These are phyloP conservation scores for Penicillium sp. DNA, from an alignment of 2,329 filamentous ascomycete genomes.

Conservation along the genomic window DNA sequence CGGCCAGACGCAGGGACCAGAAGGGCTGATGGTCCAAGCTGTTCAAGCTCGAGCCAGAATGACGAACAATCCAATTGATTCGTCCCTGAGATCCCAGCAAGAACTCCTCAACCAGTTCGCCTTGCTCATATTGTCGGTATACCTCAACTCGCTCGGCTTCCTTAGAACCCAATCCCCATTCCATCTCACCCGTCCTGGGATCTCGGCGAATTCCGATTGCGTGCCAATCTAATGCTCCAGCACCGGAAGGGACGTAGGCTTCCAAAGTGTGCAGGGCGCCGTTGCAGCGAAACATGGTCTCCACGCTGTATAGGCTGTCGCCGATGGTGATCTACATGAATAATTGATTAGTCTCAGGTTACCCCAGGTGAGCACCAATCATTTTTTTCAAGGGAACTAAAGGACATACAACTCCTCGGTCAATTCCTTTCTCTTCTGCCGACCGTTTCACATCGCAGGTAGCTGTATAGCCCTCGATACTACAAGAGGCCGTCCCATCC, in stretches of 20 bases:
- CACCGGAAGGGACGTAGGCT: constrained; percentile 21
- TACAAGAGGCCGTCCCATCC: constrained; percentile 14
- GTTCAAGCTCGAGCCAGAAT: constrained; percentile 22
- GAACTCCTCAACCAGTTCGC: background rate
- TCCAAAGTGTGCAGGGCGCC: constrained; percentile 22
- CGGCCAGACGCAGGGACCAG: constrained; percentile 21
- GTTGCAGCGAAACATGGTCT: constrained; percentile 26
- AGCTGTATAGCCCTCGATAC: constrained; percentile 19
- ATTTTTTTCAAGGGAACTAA: background rate
- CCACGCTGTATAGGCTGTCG: constrained; percentile 5
- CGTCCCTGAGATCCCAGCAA: constrained; percentile 19
- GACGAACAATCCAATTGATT: constrained; percentile 15
- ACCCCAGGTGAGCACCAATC: no score
- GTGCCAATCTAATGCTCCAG: constrained; percentile 22
- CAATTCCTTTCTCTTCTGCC: constrained; percentile 12
- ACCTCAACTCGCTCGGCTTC: constrained; percentile 10
- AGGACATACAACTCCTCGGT: constrained; percentile 20
- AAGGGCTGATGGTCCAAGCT: constrained; percentile 14
- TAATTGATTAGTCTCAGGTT: background rate
- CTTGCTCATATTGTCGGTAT: constrained; percentile 14
- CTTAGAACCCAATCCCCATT: constrained; percentile 19
- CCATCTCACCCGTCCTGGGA: constrained; percentile 17
- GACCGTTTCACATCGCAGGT: constrained; percentile 19
- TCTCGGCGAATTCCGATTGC: constrained; percentile 19
- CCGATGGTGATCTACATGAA: constrained; percentile 18